Conservation (phyloP, 2,329 filamentous ascomycete genomes). For the Alternaria arbusti region DNA sequence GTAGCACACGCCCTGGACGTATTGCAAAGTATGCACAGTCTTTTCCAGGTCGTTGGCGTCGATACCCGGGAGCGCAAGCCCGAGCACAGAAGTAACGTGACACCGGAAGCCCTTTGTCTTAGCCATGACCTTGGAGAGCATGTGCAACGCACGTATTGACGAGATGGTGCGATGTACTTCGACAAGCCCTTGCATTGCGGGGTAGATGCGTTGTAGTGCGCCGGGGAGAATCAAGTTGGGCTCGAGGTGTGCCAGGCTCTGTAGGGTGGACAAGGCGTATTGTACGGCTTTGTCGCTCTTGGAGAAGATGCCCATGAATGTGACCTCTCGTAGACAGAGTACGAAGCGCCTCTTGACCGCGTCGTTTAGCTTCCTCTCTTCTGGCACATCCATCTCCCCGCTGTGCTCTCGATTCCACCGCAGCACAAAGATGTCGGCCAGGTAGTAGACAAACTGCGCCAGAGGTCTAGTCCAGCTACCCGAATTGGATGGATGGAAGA, state of each 20-base stretch:
- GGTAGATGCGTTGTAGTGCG: slow-evolving; percentile 93
- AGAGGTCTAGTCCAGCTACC: slow-evolving; percentile 90
- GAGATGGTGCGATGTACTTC: slow-evolving; percentile 97
- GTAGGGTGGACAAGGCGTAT: slow-evolving; percentile 88
- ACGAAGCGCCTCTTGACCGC: slow-evolving; percentile 91
- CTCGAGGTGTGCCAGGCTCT: slow-evolving; percentile 88
- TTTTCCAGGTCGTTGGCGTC: slow-evolving; percentile 98
- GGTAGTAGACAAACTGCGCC: slow-evolving; percentile 87
- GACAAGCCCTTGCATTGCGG: slow-evolving; percentile 92
- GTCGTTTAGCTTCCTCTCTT: slow-evolving; percentile 77
- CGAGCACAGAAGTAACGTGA: slow-evolving; percentile 92
- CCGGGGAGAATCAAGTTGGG: slow-evolving; percentile 91
- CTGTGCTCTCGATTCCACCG: slow-evolving; percentile 95
- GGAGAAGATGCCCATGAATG: slow-evolving; percentile 97
- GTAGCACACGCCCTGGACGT: slow-evolving; percentile 94
- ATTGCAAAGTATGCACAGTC: slow-evolving; percentile 90
- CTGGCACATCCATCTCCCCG: slow-evolving; percentile 86
- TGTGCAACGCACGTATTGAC: slow-evolving; percentile 87
- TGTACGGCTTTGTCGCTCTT: slow-evolving; percentile 92
- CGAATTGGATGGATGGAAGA: slow-evolving; percentile 97
- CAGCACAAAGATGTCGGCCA: slow-evolving; percentile 95
- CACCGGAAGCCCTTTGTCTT: slow-evolving; percentile 95
- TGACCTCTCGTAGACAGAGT: slow-evolving; percentile 84
- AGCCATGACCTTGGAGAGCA: slow-evolving; percentile 89
- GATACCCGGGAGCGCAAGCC: slow-evolving; percentile 89